Evolutionary conservation across 768 basidiomycete genomes (phyloP).

Genomic region (Amanita jacksonii): DNA sequence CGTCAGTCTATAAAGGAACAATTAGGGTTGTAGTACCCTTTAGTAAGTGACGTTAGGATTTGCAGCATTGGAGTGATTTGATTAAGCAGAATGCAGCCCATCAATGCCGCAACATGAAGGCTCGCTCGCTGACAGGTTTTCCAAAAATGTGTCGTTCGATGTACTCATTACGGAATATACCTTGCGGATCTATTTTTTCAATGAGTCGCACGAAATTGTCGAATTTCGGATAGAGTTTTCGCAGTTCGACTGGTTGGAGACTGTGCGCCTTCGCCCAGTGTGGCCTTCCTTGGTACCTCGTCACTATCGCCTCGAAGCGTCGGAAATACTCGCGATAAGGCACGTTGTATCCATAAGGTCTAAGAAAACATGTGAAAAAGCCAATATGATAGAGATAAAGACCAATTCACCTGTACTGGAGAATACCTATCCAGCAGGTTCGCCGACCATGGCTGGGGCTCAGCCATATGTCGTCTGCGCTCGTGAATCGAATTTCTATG

Average conservation of each 20-base stretch:
- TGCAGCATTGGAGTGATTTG: constrained; percentile 1
- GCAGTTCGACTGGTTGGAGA: constrained; percentile 54
- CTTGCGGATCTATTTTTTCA: constrained; percentile 59
- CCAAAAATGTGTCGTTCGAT: constrained; percentile 83
- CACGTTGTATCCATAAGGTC: constrained; percentile 78
- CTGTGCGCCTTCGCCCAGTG: constrained; percentile 96
- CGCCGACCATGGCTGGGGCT: constrained; percentile 73
- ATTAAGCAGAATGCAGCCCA: background rate
- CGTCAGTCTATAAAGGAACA: constrained; percentile 78
- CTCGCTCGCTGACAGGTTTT: constrained; percentile 30
- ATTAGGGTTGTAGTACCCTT: constrained; percentile 51
- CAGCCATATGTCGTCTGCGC: constrained; percentile 88
- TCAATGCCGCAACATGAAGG: constrained; percentile 28
- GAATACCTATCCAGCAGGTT: constrained; percentile 94
- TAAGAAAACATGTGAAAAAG: constrained; percentile 19
- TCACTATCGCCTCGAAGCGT: constrained; percentile 64
- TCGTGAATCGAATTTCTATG: constrained; percentile 85
- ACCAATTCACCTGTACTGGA: constrained; percentile 82
- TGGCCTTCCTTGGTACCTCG: constrained; percentile 67
- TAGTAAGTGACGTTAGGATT: background rate
- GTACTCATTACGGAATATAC: constrained; percentile 83
- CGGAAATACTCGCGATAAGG: constrained; percentile 75
- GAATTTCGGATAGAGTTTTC: constrained; percentile 70
- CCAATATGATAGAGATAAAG: background rate
- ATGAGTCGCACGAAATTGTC: constrained; percentile 65